These are phyloP conservation scores for Euphrasia confusa DNA, from an alignment of 257 asterid genomes.

Conservation along the genomic window DNA sequence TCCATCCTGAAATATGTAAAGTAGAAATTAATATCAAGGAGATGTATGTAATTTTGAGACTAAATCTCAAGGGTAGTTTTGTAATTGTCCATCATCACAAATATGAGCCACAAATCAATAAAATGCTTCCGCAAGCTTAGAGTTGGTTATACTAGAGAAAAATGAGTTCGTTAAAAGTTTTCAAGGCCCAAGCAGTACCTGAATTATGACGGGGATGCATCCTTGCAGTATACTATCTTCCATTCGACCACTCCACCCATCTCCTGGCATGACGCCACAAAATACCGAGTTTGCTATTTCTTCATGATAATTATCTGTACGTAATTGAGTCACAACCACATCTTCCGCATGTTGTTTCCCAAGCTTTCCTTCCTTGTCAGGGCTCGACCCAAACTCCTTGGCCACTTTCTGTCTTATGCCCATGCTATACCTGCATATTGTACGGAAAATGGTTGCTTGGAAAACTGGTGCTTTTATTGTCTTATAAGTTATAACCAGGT, in stretches of 20 bases:
- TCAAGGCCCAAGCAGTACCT: slow-evolving; percentile 36
- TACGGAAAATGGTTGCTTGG: not conserved
- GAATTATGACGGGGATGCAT: slow-evolving; percentile 93
- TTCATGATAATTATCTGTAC: slow-evolving; percentile 58
- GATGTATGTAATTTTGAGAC: not conserved
- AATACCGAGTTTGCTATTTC: slow-evolving; percentile 72
- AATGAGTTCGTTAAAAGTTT: not conserved
- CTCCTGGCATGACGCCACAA: slow-evolving; percentile 99
- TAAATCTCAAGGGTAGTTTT: not conserved
- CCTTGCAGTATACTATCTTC: slow-evolving; percentile 95
- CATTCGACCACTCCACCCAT: slow-evolving; percentile 99
- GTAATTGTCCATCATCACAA: not conserved
- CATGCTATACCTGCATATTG: slow-evolving; percentile 83
- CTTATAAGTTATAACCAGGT: too few species aligned
- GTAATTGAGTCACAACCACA: slow-evolving; percentile 73
- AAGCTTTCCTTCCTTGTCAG: slow-evolving; percentile 73
- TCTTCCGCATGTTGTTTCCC: slow-evolving; percentile 81
- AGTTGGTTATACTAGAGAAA: not conserved
- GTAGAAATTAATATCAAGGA: not conserved
- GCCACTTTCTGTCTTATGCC: slow-evolving; percentile 98
- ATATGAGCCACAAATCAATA: slow-evolving; percentile 6
- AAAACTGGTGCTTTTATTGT: not conserved
- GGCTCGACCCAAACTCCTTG: slow-evolving; percentile 82
- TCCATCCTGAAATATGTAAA: slow-evolving; percentile 56
- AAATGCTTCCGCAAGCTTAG: slow-evolving; percentile 8